Conservation (phyloP, 345 rosid species). For the Mercurialis annua region DNA sequence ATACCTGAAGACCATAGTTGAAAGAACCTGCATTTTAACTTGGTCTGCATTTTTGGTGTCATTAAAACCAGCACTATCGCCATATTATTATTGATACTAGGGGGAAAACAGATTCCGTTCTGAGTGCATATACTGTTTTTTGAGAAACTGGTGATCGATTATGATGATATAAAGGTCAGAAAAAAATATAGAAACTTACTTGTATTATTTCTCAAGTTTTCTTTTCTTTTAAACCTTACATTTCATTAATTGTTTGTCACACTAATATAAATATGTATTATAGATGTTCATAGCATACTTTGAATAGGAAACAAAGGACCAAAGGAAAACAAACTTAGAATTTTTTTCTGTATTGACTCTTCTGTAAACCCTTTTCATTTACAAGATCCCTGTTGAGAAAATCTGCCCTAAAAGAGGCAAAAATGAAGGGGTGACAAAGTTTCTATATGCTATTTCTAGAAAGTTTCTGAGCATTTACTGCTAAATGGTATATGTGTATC, state of each 20-base stretch:
- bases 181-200: not conserved
- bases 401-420: not conserved
- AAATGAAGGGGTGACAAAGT: not conserved
- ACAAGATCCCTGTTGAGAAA: not conserved
- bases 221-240: not conserved
- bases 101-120: constrained; percentile 7
- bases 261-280: no score
- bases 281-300: not conserved
- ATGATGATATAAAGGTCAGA: not conserved
- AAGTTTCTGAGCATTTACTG: not conserved
- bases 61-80: not conserved
- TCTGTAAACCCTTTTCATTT: not conserved
- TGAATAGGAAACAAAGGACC: not conserved
- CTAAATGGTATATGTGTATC: not conserved
- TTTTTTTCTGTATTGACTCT: not conserved
- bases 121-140: not conserved
- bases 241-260: no score
- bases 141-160: not conserved
- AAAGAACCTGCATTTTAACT: constrained; percentile 1
- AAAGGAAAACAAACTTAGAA: not conserved
- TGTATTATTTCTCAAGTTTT: not conserved
- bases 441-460: not conserved
- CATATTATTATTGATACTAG: not conserved
- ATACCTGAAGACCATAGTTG: not conserved
- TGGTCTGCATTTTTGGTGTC: not conserved